These are phyloP conservation scores for Tuber melanosporum DNA, from an alignment of 495 filamentous ascomycete genomes.

Conservation along the genomic window DNA sequence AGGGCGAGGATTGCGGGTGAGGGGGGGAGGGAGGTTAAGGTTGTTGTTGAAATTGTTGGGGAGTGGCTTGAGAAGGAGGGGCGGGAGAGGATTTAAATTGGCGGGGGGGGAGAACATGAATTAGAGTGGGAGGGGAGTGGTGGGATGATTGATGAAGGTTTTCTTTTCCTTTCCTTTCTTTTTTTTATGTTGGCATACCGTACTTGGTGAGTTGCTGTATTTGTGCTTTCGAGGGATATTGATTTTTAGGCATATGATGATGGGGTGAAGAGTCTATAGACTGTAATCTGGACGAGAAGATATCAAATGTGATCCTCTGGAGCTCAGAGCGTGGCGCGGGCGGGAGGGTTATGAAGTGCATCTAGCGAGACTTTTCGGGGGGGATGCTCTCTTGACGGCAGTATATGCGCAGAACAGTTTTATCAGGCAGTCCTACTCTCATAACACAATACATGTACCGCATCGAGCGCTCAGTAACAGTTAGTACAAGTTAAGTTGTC, in stretches of 20 bases:
- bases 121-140: background rate
- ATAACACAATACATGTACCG: no score
- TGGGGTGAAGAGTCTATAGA: background rate
- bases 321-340: no score
- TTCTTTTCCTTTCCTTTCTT: background rate
- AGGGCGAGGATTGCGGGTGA: background rate
- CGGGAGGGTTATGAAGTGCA: no score
- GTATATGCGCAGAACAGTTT: no score
- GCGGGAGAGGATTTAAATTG: background rate
- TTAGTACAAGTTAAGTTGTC: no score
- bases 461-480: no score
- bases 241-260: background rate
- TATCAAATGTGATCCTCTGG: no score
- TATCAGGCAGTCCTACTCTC: no score
- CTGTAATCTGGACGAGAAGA: background rate
- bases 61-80: background rate
- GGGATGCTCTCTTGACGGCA: no score
- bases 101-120: background rate
- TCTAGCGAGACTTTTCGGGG: no score
- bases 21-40: constrained; percentile 1
- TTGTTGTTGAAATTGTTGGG: background rate
- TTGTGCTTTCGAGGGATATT: background rate
- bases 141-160: background rate
- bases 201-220: background rate
- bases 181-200: background rate